Evolutionary conservation across 495 filamentous ascomycete species (phyloP), one percentile per base, ranked within the genome.

Genomic region (Chaetomidium leptoderma): DNA sequence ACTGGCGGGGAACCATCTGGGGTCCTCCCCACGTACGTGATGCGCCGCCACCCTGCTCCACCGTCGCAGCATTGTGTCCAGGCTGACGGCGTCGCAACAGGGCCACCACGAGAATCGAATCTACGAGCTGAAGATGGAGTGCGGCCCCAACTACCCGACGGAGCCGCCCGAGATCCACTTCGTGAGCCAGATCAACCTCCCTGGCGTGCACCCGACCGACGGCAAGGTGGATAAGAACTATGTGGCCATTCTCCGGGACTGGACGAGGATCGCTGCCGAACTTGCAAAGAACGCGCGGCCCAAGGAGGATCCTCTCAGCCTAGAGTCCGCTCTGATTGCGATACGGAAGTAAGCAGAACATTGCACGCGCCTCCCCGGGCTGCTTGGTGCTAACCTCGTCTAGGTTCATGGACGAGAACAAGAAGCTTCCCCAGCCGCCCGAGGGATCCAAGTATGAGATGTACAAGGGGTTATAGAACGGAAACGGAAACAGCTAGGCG

Each of bases 1-100:
- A 96, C 81, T 98, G 93, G 93, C 95, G 95, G 62, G 93, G 91
- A 50, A 97, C 93, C 1, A 97, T 98, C 62, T 84, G 97, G 47
- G 93, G 93, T 0, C 93, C 93, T 64, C 93, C 95, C 65, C 95
- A 98, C 71, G 93, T 96, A 77, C 16, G 58, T 37, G 17, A 1
- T 17, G 37, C 7, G n/a, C 29, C 55, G 1, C 23, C 24, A 1
- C 44, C 44, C 49, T n/a, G n/a, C n/a, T 40, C 29, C 24, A n/a
- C 23, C 29, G 9, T 37, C 49, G 9, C 23, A 16, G 0, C 10
- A 39, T 23, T 24, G 33, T 33, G 11, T 2, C 55, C 3, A 45
- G 17, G 33, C 57, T 64, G 55, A 65, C 61, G 39, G 52, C 4
- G 30, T 6, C 40, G 16, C 26, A 24, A 23, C 45, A 98, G 95